Percentiles rank a stretch among this genome's conserved stretches.
These are phyloP conservation scores for Trichosanthes cucumerina DNA, from an alignment of 306 rosid species.

Conservation along the genomic window DNA sequence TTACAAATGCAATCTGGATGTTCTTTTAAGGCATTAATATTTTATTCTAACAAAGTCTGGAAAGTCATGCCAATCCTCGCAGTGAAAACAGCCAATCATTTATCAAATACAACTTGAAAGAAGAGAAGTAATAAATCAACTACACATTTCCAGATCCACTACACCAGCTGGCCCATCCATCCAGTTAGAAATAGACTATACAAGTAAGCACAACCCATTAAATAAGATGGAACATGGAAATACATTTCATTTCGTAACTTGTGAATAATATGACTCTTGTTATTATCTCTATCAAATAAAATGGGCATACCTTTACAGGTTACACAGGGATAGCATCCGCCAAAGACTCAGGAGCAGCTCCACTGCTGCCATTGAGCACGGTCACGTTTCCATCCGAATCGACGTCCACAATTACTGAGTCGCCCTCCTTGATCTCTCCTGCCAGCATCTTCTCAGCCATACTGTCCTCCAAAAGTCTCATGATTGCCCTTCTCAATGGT, in stretches of 20 bases:
- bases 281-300: background rate
- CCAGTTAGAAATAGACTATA: background rate
- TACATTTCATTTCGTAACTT: background rate
- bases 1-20: constrained; percentile 10
- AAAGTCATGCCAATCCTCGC: no score
- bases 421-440: constrained; percentile 88
- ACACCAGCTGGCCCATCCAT: background rate
- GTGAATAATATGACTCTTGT: background rate
- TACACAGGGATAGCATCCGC: constrained; percentile 44
- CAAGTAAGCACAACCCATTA: background rate
- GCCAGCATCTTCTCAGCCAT: constrained; percentile 99
- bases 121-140: background rate
- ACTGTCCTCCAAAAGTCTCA: constrained; percentile 96
- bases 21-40: no score
- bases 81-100: constrained; percentile 27
- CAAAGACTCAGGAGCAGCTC: constrained; percentile 42
- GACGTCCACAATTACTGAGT: constrained; percentile 75
- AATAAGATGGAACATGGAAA: background rate
- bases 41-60: background rate
- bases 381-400: constrained; percentile 89
- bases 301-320: constrained; percentile 14
- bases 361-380: constrained; percentile 73
- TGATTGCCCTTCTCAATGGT: constrained; percentile 91
- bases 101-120: background rate
- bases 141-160: background rate